phyloP scores from a whole-genome alignment of 2,329 filamentous ascomycete genomes.

The Nigrospora osmanthi region DNA sequence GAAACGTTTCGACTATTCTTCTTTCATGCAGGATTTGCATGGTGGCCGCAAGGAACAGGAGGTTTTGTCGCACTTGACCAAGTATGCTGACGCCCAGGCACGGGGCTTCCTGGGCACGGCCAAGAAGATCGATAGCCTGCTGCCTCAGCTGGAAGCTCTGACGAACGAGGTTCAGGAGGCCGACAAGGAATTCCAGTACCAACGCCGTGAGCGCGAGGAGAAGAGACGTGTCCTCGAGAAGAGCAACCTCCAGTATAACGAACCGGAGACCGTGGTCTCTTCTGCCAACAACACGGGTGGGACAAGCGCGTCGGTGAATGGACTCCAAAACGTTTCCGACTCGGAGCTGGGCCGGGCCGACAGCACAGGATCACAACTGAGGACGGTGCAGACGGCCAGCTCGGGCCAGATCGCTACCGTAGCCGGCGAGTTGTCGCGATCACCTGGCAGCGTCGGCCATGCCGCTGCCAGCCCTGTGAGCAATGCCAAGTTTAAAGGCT shows the following conservation, averaged over 20 bases:
- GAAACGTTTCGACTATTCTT: constrained; percentile 97
- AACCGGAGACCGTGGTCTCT: constrained; percentile 53
- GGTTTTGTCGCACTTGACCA: constrained; percentile 87
- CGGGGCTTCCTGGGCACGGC: constrained; percentile 73
- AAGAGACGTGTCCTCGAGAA: constrained; percentile 87
- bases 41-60: constrained; percentile 98
- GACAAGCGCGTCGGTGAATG: constrained; percentile 31
- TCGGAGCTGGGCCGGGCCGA: constrained; percentile 65
- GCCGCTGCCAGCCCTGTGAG: constrained; percentile 42
- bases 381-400: constrained; percentile 39
- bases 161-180: constrained; percentile 84
- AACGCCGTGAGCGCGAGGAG: constrained; percentile 90
- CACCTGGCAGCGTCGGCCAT: constrained; percentile 45
- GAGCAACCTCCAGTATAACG: constrained; percentile 65
- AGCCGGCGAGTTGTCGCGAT: constrained; percentile 42
- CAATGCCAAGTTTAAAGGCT: constrained; percentile 71
- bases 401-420: constrained; percentile 21
- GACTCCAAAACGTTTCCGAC: constrained; percentile 49
- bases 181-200: constrained; percentile 94
- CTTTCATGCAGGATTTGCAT: constrained; percentile 98
- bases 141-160: constrained; percentile 85
- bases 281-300: constrained; percentile 21
- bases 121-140: constrained; percentile 77
- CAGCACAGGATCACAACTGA: constrained; percentile 64
- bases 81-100: constrained; percentile 86